Percentiles rank a stretch among this genome's conserved stretches.
Conservation (phyloP, 495 filamentous ascomycete genomes). For the Parachaetomium inaequale region DNA sequence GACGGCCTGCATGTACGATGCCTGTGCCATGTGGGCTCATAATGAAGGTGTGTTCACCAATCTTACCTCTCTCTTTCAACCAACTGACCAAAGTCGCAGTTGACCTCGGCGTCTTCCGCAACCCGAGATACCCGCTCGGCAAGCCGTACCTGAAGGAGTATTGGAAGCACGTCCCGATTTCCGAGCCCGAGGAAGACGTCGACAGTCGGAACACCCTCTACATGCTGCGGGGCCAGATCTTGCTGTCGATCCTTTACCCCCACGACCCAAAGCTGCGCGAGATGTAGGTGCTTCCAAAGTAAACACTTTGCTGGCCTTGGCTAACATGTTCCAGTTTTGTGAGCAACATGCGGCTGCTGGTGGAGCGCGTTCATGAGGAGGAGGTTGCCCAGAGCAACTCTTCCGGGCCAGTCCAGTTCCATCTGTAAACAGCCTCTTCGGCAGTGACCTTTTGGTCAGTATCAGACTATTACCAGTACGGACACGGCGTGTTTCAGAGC, state of each 20-base stretch:
- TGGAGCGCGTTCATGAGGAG: slow-evolving; percentile 16
- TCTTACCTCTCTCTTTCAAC: neutral
- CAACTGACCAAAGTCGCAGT: slow-evolving; percentile 21
- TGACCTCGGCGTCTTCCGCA: slow-evolving; percentile 37
- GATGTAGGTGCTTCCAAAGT: slow-evolving; percentile 1
- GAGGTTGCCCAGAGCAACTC: neutral
- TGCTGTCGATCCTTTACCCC: slow-evolving; percentile 20
- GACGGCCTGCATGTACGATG: slow-evolving; percentile 43
- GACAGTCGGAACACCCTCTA: slow-evolving; percentile 33
- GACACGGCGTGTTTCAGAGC: too few relatives aligned
- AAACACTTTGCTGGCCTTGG: neutral
- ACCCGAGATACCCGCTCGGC: slow-evolving; percentile 24
- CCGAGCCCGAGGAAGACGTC: slow-evolving; percentile 32
- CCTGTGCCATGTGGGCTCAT: slow-evolving; percentile 47
- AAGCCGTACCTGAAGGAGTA: slow-evolving; percentile 28
- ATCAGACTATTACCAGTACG: too few relatives aligned
- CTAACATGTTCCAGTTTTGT: slow-evolving; percentile 11
- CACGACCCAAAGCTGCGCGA: slow-evolving; percentile 22
- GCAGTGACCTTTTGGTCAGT: neutral
- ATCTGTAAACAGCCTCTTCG: neutral
- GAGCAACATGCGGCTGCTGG: slow-evolving; percentile 18
- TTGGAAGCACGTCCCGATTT: slow-evolving; percentile 21
- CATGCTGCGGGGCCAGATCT: slow-evolving; percentile 22
- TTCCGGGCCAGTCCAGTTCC: neutral
- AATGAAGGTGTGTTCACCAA: slow-evolving; percentile 36